phyloP scores from a whole-genome alignment of 2,329 filamentous ascomycete species.

The Dryadomyces quercivorus region DNA sequence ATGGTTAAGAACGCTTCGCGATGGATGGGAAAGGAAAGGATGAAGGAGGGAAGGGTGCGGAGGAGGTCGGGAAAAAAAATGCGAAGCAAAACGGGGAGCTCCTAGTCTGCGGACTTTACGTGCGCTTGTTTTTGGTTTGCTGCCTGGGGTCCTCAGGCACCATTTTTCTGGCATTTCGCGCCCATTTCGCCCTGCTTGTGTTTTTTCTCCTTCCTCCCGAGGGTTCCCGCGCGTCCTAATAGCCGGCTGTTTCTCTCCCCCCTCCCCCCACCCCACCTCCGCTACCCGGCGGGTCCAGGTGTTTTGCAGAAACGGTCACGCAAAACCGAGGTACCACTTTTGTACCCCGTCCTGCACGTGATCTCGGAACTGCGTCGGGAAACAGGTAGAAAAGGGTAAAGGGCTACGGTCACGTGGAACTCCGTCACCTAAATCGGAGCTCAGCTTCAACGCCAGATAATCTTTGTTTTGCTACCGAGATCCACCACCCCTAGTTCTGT shows the following conservation, averaged over 20 bases:
- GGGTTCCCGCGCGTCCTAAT: conserved; percentile 11
- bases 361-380: conserved; percentile 1
- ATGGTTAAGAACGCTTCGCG: conserved; percentile 12
- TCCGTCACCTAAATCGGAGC: background rate
- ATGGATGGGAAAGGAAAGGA: conserved; percentile 6
- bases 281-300: background rate
- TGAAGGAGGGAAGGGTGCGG: conserved; percentile 8
- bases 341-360: background rate
- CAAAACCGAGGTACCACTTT: background rate
- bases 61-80: conserved; percentile 15
- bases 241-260: conserved; percentile 3
- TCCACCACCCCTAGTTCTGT: background rate
- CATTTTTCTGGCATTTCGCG: background rate
- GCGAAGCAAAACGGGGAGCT: conserved; percentile 13
- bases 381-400: background rate
- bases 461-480: background rate
- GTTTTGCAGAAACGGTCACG: background rate
- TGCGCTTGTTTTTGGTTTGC: conserved; percentile 8
- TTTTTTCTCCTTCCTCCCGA: conserved; percentile 11
- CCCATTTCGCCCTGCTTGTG: background rate
- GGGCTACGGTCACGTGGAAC: conserved; percentile 2
- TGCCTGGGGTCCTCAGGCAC: conserved; percentile 12
- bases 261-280: conserved; percentile 2
- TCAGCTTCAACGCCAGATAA: background rate
- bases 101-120: conserved; percentile 8